Evolutionary conservation across 2,329 filamentous ascomycete species (phyloP).

Genomic region (Neophaeococcomyces mojaviensis): DNA sequence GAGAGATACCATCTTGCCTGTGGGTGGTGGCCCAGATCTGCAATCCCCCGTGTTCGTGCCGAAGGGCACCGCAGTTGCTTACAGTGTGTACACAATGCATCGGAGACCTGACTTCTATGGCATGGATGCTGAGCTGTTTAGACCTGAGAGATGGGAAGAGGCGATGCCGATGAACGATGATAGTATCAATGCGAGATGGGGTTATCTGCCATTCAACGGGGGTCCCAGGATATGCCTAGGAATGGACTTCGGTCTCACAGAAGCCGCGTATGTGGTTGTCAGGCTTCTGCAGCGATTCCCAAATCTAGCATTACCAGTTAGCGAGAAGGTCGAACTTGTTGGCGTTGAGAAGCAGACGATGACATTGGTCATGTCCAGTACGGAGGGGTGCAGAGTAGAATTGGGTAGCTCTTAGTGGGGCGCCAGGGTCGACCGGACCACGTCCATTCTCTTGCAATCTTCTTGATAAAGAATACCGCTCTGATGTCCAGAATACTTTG

Average conservation of each 20-base stretch:
- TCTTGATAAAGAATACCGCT: too few species aligned
- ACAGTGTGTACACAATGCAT: conserved; percentile 66
- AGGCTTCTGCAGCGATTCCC: conserved; percentile 13
- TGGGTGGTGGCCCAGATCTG: conserved; percentile 16
- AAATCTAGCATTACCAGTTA: conserved; percentile 5
- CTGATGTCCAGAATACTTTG: too few species aligned
- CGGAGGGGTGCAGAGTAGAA: conserved; percentile 18
- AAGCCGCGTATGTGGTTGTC: conserved; percentile 23
- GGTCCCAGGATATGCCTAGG: conserved; percentile 35
- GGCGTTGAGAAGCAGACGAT: conserved; percentile 11
- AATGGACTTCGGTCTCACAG: conserved; percentile 20
- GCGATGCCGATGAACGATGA: conserved; percentile 29
- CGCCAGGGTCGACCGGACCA: too few species aligned
- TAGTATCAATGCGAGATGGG: conserved; percentile 35
- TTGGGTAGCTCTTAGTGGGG: too few species aligned
- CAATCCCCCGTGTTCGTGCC: conserved; percentile 11
- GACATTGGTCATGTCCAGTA: conserved; percentile 8
- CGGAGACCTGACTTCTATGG: conserved; percentile 49
- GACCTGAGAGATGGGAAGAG: conserved; percentile 21
- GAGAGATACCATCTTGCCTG: conserved; percentile 40
- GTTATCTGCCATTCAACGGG: conserved; percentile 30
- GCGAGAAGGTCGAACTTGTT: background rate
- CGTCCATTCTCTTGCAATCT: too few species aligned
- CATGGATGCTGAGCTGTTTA: conserved; percentile 32
- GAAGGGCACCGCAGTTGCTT: conserved; percentile 11